phyloP scores from a whole-genome alignment of 768 basidiomycete species.

The Rhodosporidiobolus odoratus region DNA sequence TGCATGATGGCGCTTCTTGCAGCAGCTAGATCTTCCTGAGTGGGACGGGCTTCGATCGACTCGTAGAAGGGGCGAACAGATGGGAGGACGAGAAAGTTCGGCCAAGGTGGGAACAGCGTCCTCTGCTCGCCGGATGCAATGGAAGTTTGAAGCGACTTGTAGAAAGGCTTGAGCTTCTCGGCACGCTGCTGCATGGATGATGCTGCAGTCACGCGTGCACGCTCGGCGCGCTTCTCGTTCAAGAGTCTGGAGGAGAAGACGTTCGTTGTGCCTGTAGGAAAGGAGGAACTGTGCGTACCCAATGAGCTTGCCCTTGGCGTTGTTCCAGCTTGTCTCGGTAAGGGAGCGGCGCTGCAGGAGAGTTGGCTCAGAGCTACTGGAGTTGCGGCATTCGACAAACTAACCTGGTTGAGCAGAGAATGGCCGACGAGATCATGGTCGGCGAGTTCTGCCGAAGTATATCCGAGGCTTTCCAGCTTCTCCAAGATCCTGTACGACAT shows the following conservation, averaged over 20 bases:
- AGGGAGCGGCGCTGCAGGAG: not conserved
- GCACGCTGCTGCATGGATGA: not conserved
- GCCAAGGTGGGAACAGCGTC: constrained; percentile 21
- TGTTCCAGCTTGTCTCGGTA: constrained; percentile 18
- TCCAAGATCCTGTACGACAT: constrained; percentile 12
- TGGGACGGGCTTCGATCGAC: not conserved
- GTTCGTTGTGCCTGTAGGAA: not conserved
- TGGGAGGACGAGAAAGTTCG: constrained; percentile 18
- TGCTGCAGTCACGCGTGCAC: not conserved
- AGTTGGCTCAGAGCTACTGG: too few relatives aligned
- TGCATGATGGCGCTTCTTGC: not conserved
- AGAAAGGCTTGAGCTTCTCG: constrained; percentile 5
- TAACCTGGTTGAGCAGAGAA: not conserved
- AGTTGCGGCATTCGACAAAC: too few relatives aligned
- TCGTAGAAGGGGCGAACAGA: constrained; percentile 8
- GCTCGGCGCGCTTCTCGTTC: not conserved
- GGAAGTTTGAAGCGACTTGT: not conserved
- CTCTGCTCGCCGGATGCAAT: constrained; percentile 1
- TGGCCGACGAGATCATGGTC: not conserved
- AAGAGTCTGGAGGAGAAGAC: not conserved
- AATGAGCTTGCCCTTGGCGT: not conserved
- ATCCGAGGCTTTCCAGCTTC: constrained; percentile 20
- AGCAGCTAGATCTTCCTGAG: not conserved
- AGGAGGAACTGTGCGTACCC: not conserved
- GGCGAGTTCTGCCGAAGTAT: not conserved